phyloP scores from a whole-genome alignment of 2,329 filamentous ascomycete genomes.

The Alternaria hordeiaustralica region DNA sequence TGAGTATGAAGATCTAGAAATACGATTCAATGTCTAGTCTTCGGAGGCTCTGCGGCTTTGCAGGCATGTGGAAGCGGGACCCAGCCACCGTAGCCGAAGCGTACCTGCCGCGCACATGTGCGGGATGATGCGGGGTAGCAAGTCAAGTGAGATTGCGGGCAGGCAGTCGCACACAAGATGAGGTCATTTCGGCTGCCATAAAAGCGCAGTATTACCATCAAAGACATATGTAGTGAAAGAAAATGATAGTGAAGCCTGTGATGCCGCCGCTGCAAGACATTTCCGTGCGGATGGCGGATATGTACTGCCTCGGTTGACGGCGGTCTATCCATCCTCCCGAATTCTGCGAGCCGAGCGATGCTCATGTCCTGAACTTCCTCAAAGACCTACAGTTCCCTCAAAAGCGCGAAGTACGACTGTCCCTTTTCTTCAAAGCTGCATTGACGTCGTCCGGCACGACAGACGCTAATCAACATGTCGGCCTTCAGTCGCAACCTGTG shows the following conservation, averaged over 20 bases:
- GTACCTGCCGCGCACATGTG: constrained; percentile 2
- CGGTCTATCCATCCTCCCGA: constrained; percentile 37
- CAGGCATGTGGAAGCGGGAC: background rate
- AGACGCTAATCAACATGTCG: constrained; percentile 51
- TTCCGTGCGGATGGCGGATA: constrained; percentile 1
- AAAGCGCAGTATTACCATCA: background rate
- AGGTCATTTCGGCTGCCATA: background rate
- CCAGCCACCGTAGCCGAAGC: constrained; percentile 8
- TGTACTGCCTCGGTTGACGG: constrained; percentile 38
- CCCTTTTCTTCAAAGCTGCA: constrained; percentile 39
- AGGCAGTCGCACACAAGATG: background rate
- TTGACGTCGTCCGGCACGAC: constrained; percentile 40
- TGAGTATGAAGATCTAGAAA: background rate
- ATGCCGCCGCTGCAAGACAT: background rate
- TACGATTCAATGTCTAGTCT: background rate
- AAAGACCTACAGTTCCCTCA: constrained; percentile 27
- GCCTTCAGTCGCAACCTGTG: constrained; percentile 52
- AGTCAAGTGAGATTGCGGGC: constrained; percentile 1
- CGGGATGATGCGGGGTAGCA: constrained; percentile 19
- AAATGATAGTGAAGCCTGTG: background rate
- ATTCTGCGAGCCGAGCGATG: constrained; percentile 33
- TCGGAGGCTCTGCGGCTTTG: background rate
- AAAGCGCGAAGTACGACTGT: constrained; percentile 44
- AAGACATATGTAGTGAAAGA: background rate
- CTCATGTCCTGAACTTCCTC: constrained; percentile 26